phyloP scores from a whole-genome alignment of 2,329 filamentous ascomycete genomes.

The Grosmannia huntii region DNA sequence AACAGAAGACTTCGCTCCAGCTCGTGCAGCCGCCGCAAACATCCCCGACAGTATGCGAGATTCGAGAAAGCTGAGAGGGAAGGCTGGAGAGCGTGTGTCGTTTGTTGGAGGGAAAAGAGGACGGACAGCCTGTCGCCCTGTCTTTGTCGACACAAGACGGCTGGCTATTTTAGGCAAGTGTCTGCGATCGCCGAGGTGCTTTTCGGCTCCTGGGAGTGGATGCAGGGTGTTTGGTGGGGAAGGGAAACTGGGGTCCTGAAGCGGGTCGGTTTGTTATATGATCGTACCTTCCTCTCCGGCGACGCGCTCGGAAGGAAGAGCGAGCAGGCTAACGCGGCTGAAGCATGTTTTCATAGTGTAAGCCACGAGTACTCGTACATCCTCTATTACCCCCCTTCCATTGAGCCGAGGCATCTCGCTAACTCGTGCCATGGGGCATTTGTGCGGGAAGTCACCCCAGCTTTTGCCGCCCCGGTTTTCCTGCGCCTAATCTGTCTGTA shows the following conservation, averaged over 20 bases:
- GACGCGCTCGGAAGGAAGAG: not conserved
- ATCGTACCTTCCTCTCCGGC: not conserved
- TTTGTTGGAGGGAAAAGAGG: not conserved
- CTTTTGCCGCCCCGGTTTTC: not conserved
- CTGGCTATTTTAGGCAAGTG: not conserved
- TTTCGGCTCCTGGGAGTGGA: constrained; percentile 4
- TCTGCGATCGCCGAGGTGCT: constrained; percentile 12
- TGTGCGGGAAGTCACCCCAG: not conserved
- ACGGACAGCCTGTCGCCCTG: not conserved
- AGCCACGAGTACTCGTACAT: too few relatives aligned
- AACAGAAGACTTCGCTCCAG: constrained; percentile 23
- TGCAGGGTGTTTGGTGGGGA: not conserved
- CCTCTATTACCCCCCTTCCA: too few relatives aligned
- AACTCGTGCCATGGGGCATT: not conserved
- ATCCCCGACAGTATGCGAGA: constrained; percentile 14
- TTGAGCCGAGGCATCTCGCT: constrained; percentile 5
- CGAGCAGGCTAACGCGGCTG: not conserved
- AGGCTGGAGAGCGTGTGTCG: not conserved
- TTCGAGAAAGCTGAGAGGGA: not conserved
- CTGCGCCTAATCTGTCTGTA: not conserved
- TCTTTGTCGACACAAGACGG: not conserved
- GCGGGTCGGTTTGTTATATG: not conserved
- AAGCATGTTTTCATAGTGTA: too few relatives aligned
- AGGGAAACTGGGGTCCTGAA: not conserved
- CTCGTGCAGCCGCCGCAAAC: constrained; percentile 23